Evolutionary conservation across 306 rosid genomes (phyloP), one percentile per base, ranked within the genome.

Genomic region (Astragalus membranaceus): DNA sequence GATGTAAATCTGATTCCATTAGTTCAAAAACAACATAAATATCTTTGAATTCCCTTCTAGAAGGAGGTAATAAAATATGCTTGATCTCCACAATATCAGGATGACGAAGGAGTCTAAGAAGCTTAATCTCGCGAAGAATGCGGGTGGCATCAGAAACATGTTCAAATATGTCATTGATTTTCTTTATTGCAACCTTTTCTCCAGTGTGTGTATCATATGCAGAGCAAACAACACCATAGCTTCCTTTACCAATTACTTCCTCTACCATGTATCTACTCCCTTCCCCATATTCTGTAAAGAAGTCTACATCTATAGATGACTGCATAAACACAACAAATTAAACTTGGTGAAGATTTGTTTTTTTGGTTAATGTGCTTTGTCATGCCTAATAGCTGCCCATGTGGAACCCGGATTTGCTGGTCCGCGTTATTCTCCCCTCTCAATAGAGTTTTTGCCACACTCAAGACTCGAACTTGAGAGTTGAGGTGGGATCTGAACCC

Each of bases 231-330:
- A 95, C 97, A 30, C 99, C 99, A 73, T 95, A 91, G 81, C 97
- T 91, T 86, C 97, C 99, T 82, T 95, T 95, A 59, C 99, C 97
- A 81, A 95, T 95, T 64, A 95, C 99, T 85, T 95, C 99, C 89
- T 95, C 99, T 83, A 95, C 91, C 82, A 70, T 91, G 75, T 95
- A 95, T 78, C 99, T 86, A 81, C 87, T 87, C 69, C 99, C 99
- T 83, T 95, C 99, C 50, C 99, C 99, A 79, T 95, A 95, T 74
- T 91, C 97, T 2, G 99, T 91, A 84, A 95, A 95, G 85, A 95
- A 95, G 68, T 95, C 97, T 73, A 95, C 86, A 29, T 95, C 99
- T 41, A 82, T 85, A 64, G 88, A 75, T 36, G 97, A 91, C 99
- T 95, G 86, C 87, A 86, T 63, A 53, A 73, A 65, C 73, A 51